Conservation (phyloP, 2,329 filamentous ascomycete species). For the Neurospora sp. region DNA sequence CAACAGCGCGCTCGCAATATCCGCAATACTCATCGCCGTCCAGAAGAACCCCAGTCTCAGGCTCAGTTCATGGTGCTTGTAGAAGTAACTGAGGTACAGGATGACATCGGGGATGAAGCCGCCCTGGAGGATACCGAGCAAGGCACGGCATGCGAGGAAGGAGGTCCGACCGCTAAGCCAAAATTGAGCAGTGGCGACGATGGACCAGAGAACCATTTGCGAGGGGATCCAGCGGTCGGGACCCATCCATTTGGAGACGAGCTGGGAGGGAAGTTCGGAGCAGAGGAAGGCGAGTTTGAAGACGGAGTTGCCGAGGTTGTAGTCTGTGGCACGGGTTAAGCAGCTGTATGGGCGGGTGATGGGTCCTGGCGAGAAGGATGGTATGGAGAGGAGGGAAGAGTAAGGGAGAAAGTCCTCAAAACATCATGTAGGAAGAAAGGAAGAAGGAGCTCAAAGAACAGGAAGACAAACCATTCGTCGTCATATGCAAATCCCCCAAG, state of each 20-base stretch:
- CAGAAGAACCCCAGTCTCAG: slow-evolving; percentile 32
- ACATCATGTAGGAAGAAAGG: too few relatives aligned
- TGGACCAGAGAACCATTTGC: slow-evolving; percentile 47
- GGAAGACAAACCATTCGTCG: slow-evolving; percentile 30
- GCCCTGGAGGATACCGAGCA: slow-evolving; percentile 34
- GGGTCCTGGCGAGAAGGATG: too few relatives aligned
- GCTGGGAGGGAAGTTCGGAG: slow-evolving; percentile 51
- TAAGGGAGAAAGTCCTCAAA: too few relatives aligned
- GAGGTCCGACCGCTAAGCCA: slow-evolving; percentile 28
- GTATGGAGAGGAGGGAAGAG: too few relatives aligned
- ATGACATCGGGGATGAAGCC: slow-evolving; percentile 38
- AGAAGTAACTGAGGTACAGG: slow-evolving; percentile 33
- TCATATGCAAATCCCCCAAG: slow-evolving; percentile 31
- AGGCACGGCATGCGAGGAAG: slow-evolving; percentile 28
- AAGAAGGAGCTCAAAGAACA: too few relatives aligned
- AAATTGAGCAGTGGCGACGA: slow-evolving; percentile 40
- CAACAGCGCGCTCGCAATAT: slow-evolving; percentile 29
- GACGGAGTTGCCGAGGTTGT: slow-evolving; percentile 39
- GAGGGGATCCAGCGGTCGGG: slow-evolving; percentile 52
- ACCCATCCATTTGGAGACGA: slow-evolving; percentile 48
- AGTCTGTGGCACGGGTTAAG: slow-evolving; percentile 22
- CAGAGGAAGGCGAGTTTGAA: slow-evolving; percentile 41
- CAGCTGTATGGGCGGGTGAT: not conserved
- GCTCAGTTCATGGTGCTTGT: slow-evolving; percentile 30
- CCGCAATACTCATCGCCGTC: slow-evolving; percentile 30